These are phyloP conservation scores for Clohesyomyces aquaticus DNA, from an alignment of 495 filamentous ascomycete genomes.

Conservation along the genomic window DNA sequence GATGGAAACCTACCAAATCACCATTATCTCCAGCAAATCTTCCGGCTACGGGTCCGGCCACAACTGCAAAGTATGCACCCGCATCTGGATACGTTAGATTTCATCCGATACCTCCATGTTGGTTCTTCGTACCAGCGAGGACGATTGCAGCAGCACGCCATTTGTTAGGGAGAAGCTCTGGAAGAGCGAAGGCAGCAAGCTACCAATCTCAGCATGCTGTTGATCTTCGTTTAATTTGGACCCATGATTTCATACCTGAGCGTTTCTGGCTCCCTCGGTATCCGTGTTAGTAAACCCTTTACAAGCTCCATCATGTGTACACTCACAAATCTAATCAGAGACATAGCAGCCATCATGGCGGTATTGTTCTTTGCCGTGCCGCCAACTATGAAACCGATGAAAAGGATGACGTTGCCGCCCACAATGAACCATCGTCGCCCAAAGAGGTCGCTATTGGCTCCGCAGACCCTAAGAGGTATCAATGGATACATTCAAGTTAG, in stretches of 20 bases:
- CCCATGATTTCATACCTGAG: conserved; percentile 19
- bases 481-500: not conserved
- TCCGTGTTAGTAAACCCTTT: not conserved
- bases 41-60: conserved; percentile 45
- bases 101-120: not conserved
- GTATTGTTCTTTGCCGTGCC: conserved; percentile 25
- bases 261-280: conserved; percentile 24
- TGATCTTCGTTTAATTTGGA: not conserved
- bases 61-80: conserved; percentile 43
- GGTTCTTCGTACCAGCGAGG: conserved; percentile 24
- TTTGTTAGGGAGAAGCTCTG: conserved; percentile 49
- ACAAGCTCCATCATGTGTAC: no score
- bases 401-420: conserved; percentile 35
- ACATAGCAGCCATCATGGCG: conserved; percentile 23
- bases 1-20: conserved; percentile 14
- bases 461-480: conserved; percentile 30
- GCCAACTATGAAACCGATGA: conserved; percentile 31
- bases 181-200: conserved; percentile 46
- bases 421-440: conserved; percentile 41
- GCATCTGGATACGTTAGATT: conserved; percentile 25
- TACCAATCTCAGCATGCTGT: not conserved
- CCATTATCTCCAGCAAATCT: conserved; percentile 40
- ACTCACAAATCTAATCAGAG: conserved; percentile 34
- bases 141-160: conserved; percentile 44
- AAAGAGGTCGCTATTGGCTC: conserved; percentile 42